Base-by-base conservation (phyloP, 2,329 filamentous ascomycete species). In the Aplosporella prunicola region DNA sequence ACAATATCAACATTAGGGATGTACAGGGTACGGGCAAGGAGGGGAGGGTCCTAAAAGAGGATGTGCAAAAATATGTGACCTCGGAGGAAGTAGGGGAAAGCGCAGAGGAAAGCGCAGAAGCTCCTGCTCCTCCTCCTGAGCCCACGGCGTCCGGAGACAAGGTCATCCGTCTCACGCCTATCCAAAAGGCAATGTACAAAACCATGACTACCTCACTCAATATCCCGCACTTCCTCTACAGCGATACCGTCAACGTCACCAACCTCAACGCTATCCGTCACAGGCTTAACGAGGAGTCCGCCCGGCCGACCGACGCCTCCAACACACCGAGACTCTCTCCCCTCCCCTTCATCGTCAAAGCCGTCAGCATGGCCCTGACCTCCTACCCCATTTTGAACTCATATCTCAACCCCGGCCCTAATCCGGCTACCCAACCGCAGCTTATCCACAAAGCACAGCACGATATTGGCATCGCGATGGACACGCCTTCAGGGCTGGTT, bases 171-270 rank as follows among this genome's bases (percentile, higher is more conserved):
- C 68, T 98, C 43, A 84, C 84, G 9, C 80, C 79, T 24, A 82
- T 84, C 10, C 89, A 96, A 63, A 71, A 75, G 24, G 82, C 86
- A 55, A 98, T 98, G 91, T 96, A 94, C 77, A 95, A 93, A 66
- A 74, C 79, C 43, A 98, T 98, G 91, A 95, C 89, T 10, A 78
- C 78, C 41, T 95, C 89, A 2, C 72, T 98, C 45, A 76, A 64
- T 34, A 96, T 95, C 50, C 91, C 91, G 0, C 91, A 96, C 62
- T 95, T 98, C 63, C 76, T 96, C 43, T 98, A 93, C 64, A 82
- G 86, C 25, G 87, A 94, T 61, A 84, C 89, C 55, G 69, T 94
- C 33, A 82, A 93, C 63, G 80, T 95, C 58, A 80, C 82, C 28
- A 68, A 72, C 25, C 72, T 98, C 4, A 77, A 78, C 41, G 63